Evolutionary conservation across 495 filamentous ascomycete species (phyloP).

Genomic region (Penicillium riverlandense): DNA sequence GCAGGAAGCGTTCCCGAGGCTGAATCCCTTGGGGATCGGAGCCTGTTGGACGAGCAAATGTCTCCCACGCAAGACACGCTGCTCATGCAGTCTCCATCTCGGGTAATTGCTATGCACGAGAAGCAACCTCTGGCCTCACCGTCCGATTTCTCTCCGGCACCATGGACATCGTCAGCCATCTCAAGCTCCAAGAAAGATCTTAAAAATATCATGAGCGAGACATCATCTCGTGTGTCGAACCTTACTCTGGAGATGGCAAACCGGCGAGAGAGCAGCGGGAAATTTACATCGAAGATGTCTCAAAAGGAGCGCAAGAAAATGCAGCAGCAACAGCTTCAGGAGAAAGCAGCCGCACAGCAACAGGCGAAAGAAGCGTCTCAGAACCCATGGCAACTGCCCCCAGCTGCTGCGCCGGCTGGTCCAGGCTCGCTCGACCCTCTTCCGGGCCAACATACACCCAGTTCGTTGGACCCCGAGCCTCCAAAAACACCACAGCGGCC

Average conservation of each 20-base stretch:
- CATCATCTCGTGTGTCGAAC: constrained; percentile 57
- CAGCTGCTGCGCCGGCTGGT: constrained; percentile 10
- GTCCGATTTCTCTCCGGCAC: constrained; percentile 17
- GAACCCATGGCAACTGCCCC: constrained; percentile 68
- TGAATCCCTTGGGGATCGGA: constrained; percentile 22
- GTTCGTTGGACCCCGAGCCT: constrained; percentile 11
- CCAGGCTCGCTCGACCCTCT: constrained; percentile 11
- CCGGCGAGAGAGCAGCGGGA: constrained; percentile 29
- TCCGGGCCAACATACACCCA: constrained; percentile 14
- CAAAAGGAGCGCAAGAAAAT: constrained; percentile 88
- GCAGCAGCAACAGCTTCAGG: constrained; percentile 60
- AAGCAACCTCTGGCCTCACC: constrained; percentile 12
- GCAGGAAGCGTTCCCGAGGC: constrained; percentile 22
- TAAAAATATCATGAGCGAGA: constrained; percentile 77
- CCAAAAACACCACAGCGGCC: constrained; percentile 32
- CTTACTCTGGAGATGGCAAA: constrained; percentile 63
- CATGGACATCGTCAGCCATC: constrained; percentile 56
- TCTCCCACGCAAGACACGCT: constrained; percentile 15
- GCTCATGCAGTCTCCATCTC: constrained; percentile 21
- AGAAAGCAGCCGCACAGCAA: constrained; percentile 40
- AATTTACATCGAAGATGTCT: constrained; percentile 54
- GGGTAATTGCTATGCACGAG: constrained; percentile 15
- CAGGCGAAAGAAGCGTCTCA: constrained; percentile 37
- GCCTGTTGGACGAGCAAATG: constrained; percentile 29
- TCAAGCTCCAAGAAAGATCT: constrained; percentile 62